phyloP scores from a whole-genome alignment of 129 eudicot species.

The Oenanthe sinensis region DNA sequence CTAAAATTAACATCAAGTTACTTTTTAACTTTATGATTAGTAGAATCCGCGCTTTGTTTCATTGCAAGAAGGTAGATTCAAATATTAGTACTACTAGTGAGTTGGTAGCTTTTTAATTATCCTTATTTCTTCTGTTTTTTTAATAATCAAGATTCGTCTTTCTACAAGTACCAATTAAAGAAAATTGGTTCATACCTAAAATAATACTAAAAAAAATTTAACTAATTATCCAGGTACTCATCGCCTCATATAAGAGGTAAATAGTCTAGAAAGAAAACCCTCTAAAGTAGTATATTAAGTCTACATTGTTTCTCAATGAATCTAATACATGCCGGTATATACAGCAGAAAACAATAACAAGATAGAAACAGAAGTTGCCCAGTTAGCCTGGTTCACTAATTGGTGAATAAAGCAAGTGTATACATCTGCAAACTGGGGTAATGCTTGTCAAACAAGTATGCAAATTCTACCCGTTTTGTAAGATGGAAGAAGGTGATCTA shows the following conservation, averaged over 20 bases:
- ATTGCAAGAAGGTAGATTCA: not conserved
- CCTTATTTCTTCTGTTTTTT: not conserved
- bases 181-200: not conserved
- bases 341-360: not conserved
- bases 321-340: not conserved
- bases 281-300: not conserved
- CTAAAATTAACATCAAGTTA: no score
- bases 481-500: constrained; percentile 91
- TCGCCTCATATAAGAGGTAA: not conserved
- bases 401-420: not conserved
- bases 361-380: not conserved
- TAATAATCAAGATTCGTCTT: not conserved
- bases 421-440: not conserved
- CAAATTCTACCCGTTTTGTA: constrained; percentile 46
- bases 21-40: no score
- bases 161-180: not conserved
- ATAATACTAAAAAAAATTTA: not conserved
- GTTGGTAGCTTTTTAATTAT: not conserved
- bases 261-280: not conserved
- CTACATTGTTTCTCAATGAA: not conserved
- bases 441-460: not conserved
- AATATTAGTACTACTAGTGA: not conserved
- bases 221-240: not conserved
- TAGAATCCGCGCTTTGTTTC: no score
- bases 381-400: not conserved